phyloP scores from a whole-genome alignment of 1,139 yeast species.

The Saccharomyces hybrid region DNA sequence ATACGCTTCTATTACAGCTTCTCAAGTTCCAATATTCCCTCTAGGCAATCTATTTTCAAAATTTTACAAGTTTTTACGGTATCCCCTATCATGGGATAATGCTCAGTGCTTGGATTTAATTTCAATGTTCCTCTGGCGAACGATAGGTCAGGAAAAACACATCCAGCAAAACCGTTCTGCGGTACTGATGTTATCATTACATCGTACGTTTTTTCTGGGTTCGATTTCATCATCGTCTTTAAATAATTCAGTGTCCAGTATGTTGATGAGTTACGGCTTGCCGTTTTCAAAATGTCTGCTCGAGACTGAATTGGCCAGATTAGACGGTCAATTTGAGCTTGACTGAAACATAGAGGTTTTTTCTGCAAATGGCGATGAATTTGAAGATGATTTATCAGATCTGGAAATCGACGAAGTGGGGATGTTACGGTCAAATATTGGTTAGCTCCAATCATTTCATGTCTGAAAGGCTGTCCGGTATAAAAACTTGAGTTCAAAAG shows the following conservation, averaged over 20 bases:
- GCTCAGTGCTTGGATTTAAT: constrained; percentile 15
- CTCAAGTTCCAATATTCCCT: constrained; percentile 31
- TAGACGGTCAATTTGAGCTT: constrained; percentile 22
- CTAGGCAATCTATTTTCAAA: constrained; percentile 37
- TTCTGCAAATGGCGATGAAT: constrained; percentile 38
- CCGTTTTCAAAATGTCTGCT: constrained; percentile 31
- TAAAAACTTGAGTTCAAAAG: constrained; percentile 38
- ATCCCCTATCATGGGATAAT: constrained; percentile 37
- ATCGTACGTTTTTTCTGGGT: constrained; percentile 19
- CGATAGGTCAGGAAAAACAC: constrained; percentile 36
- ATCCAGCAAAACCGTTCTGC: constrained; percentile 35
- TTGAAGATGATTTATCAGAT: constrained; percentile 73
- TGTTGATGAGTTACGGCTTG: constrained; percentile 30
- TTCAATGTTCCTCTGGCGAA: constrained; percentile 30
- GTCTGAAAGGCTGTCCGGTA: constrained; percentile 35
- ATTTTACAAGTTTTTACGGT: constrained; percentile 34
- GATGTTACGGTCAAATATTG: constrained; percentile 76
- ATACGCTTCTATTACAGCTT: not conserved
- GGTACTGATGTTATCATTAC: constrained; percentile 38
- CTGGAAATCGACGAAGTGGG: constrained; percentile 80
- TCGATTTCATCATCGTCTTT: constrained; percentile 19
- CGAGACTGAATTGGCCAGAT: constrained; percentile 33
- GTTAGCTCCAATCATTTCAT: constrained; percentile 57
- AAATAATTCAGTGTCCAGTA: constrained; percentile 40
- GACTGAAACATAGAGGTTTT: constrained; percentile 18